phyloP scores from a whole-genome alignment of 2,329 filamentous ascomycete genomes.

The Apiospora arundinis region DNA sequence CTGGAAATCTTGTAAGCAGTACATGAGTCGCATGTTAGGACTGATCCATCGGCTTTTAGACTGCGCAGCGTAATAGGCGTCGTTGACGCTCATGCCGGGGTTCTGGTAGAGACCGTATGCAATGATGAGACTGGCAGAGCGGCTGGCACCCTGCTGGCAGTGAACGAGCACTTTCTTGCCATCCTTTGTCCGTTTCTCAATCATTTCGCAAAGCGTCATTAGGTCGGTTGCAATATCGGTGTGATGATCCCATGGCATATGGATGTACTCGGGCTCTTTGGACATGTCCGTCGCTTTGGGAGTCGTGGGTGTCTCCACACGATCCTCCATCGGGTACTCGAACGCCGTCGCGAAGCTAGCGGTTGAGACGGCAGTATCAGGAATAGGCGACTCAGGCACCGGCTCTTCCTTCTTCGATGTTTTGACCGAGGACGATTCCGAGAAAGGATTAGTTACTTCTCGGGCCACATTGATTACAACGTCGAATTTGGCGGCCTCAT shows the following conservation, averaged over 20 bases:
- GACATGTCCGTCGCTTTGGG: conserved; percentile 56
- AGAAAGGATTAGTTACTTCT: conserved; percentile 81
- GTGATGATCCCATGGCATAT: conserved; percentile 89
- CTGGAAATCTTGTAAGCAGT: conserved; percentile 84
- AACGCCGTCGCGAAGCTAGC: conserved; percentile 67
- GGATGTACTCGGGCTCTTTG: conserved; percentile 78
- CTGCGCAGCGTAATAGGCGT: conserved; percentile 83
- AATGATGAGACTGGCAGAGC: conserved; percentile 85
- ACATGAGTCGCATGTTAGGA: conserved; percentile 91
- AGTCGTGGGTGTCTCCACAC: conserved; percentile 59
- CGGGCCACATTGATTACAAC: conserved; percentile 85
- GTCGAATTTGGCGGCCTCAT: conserved; percentile 79
- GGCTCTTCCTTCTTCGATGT: conserved; percentile 36
- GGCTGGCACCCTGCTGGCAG: conserved; percentile 85
- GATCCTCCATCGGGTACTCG: conserved; percentile 56
- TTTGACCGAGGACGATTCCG: conserved; percentile 37
- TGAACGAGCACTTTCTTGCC: conserved; percentile 83
- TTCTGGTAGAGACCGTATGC: conserved; percentile 84
- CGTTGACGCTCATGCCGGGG: conserved; percentile 77
- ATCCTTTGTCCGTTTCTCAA: conserved; percentile 73
- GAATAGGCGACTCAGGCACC: conserved; percentile 50
- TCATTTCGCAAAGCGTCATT: conserved; percentile 75
- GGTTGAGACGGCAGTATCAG: conserved; percentile 63
- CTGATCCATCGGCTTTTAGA: conserved; percentile 86
- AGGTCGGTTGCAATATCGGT: conserved; percentile 83